phyloP scores from a whole-genome alignment of 352 stramenopile species.

The Phytopythium sindhum region DNA sequence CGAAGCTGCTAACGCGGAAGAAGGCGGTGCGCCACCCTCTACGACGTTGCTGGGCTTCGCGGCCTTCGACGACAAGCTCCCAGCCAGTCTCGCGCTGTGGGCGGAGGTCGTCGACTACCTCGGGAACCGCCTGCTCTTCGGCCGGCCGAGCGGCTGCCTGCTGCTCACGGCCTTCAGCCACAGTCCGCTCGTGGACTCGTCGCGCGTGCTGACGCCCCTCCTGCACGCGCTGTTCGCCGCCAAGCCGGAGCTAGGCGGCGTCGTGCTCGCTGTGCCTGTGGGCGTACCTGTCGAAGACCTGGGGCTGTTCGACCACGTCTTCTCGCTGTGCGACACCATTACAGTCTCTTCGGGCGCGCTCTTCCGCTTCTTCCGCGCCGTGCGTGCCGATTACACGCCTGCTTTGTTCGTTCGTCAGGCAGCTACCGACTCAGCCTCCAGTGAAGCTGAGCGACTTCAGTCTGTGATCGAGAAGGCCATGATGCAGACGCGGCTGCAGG shows the following conservation, averaged over 20 bases:
- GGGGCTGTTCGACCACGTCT: slow-evolving; percentile 54
- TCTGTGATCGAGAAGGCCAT: slow-evolving; percentile 24
- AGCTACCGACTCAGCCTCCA: slow-evolving; percentile 1
- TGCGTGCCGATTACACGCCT: slow-evolving; percentile 44
- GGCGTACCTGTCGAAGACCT: slow-evolving; percentile 53
- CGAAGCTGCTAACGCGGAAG: neutral
- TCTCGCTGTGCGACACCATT: slow-evolving; percentile 52
- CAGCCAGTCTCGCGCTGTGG: slow-evolving; percentile 38
- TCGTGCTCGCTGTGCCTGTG: slow-evolving; percentile 47
- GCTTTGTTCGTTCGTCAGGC: slow-evolving; percentile 29
- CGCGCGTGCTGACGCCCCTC: slow-evolving; percentile 23
- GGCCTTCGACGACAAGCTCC: slow-evolving; percentile 59
- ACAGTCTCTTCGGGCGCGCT: slow-evolving; percentile 37
- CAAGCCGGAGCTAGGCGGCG: slow-evolving; percentile 34
- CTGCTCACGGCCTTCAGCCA: slow-evolving; percentile 51
- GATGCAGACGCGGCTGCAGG: slow-evolving; percentile 27
- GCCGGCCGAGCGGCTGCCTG: slow-evolving; percentile 41
- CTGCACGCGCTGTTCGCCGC: slow-evolving; percentile 40
- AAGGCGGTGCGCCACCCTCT: neutral
- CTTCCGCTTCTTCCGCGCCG: slow-evolving; percentile 57
- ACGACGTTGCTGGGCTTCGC: slow-evolving; percentile 45
- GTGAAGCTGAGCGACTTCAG: slow-evolving; percentile 27
- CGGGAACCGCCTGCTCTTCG: slow-evolving; percentile 52
- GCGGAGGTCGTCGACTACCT: slow-evolving; percentile 66
- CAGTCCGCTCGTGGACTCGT: slow-evolving; percentile 19